phyloP scores from a whole-genome alignment of 208 protist genomes.

The Acanthamoeba castellanii region DNA sequence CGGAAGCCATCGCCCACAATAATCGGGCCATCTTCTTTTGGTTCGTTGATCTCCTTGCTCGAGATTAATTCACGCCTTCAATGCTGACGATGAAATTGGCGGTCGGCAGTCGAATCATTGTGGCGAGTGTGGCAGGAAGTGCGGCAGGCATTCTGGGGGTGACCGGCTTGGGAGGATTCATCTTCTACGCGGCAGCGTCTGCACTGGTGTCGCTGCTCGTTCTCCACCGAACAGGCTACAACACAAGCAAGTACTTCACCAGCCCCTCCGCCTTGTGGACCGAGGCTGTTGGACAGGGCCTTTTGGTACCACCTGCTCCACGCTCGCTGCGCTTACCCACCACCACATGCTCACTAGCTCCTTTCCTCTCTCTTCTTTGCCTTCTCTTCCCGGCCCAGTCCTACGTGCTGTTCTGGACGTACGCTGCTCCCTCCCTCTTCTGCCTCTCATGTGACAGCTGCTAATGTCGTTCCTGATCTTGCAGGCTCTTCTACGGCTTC shows the following conservation, averaged over 20 bases:
- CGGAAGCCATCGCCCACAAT: constrained; percentile 1
- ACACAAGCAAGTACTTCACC: constrained; percentile 13
- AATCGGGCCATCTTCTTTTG: constrained; percentile 31
- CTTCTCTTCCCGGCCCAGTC: neutral
- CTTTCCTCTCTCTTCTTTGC: neutral
- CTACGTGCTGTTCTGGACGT: constrained; percentile 57
- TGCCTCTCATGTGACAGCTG: neutral
- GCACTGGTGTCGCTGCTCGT: constrained; percentile 2
- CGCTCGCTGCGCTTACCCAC: neutral
- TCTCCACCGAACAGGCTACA: neutral
- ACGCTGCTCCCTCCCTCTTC: neutral
- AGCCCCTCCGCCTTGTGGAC: neutral
- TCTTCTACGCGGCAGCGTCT: constrained; percentile 17
- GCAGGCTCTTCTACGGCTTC: constrained; percentile 56
- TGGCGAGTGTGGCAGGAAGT: constrained; percentile 23
- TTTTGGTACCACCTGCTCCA: neutral
- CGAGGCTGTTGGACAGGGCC: constrained; percentile 6
- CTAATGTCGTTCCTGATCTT: neutral
- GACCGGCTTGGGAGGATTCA: neutral
- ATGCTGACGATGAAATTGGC: neutral
- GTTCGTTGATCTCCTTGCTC: neutral
- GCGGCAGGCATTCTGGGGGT: constrained; percentile 31
- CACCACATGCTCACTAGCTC: neutral
- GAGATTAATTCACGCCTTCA: neutral
- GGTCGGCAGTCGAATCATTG: neutral